phyloP scores from a whole-genome alignment of 257 asterid genomes.

The Plantago ovata region DNA sequence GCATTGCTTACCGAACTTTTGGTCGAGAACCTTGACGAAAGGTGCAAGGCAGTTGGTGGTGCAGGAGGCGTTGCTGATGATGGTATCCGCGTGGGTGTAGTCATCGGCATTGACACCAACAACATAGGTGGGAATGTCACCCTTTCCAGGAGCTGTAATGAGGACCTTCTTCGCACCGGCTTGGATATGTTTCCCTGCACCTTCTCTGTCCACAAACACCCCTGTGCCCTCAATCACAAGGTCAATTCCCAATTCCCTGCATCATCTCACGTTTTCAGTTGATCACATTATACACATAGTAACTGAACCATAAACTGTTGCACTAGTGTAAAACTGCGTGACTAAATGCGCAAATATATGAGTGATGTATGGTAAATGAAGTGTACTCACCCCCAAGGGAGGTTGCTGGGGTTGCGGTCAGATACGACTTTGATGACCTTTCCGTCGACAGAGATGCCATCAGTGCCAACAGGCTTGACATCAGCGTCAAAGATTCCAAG shows the following conservation, averaged over 20 bases:
- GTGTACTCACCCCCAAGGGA: conserved; percentile 54
- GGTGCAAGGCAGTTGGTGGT: conserved; percentile 99
- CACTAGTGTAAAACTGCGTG: too few species aligned
- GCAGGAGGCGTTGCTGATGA: conserved; percentile 97
- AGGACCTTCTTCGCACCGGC: conserved; percentile 98
- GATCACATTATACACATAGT: too few species aligned
- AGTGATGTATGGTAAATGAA: too few species aligned
- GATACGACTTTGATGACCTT: conserved; percentile 71
- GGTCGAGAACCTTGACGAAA: conserved; percentile 92
- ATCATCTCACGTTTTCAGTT: neutral
- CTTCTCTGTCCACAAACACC: conserved; percentile 89
- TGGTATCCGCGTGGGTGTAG: conserved; percentile 60
- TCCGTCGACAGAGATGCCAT: conserved; percentile 69
- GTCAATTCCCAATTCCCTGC: conserved; percentile 75
- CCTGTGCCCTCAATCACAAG: conserved; percentile 96
- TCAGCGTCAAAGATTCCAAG: conserved; percentile 90
- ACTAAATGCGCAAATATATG: neutral
- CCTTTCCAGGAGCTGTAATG: conserved; percentile 95
- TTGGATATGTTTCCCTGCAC: conserved; percentile 86
- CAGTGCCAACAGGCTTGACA: conserved; percentile 67
- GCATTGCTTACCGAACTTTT: conserved; percentile 56
- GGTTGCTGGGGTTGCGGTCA: conserved; percentile 52
- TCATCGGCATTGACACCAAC: conserved; percentile 87
- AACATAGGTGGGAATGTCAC: conserved; percentile 93
- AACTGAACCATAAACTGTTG: too few species aligned